A percentile compares a stretch with the other conserved stretches of the same genome.
Evolutionary conservation across 2,329 filamentous ascomycete species (phyloP).

Genomic region (Lasiodiplodia citricola): DNA sequence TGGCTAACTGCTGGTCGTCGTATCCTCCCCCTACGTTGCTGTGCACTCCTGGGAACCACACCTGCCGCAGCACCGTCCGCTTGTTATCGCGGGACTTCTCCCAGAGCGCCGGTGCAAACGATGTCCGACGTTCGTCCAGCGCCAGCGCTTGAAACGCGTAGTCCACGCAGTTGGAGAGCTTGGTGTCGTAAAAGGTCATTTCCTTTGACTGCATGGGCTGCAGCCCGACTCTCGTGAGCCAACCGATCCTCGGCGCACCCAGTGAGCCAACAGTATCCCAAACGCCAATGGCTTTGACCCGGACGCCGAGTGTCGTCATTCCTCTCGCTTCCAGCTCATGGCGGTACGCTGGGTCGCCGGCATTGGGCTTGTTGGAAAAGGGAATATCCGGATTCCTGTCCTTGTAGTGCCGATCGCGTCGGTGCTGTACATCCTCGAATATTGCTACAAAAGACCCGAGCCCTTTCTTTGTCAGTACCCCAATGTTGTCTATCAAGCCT

Average conservation of each 20-base stretch:
- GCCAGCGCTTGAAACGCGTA: slow-evolving; percentile 66
- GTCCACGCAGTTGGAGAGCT: slow-evolving; percentile 54
- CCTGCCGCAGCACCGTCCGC: slow-evolving; percentile 46
- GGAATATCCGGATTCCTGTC: slow-evolving; percentile 28
- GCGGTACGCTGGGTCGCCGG: slow-evolving; percentile 40
- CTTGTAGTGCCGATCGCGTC: slow-evolving; percentile 47
- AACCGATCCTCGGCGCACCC: slow-evolving; percentile 53
- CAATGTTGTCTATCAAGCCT: slow-evolving; percentile 33
- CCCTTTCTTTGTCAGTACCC: slow-evolving; percentile 31
- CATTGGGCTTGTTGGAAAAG: slow-evolving; percentile 26
- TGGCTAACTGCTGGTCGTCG: slow-evolving; percentile 54
- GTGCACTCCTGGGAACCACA: slow-evolving; percentile 57
- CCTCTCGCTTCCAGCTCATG: slow-evolving; percentile 40
- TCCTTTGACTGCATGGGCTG: slow-evolving; percentile 43
- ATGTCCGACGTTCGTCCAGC: slow-evolving; percentile 61
- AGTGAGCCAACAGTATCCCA: slow-evolving; percentile 58
- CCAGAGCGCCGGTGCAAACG: slow-evolving; percentile 64
- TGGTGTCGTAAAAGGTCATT: slow-evolving; percentile 55
- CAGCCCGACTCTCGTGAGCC: slow-evolving; percentile 42
- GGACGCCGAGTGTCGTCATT: slow-evolving; percentile 49
- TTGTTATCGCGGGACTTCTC: slow-evolving; percentile 47
- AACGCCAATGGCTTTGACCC: slow-evolving; percentile 57
- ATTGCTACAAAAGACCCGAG: slow-evolving; percentile 29
- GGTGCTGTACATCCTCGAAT: slow-evolving; percentile 31
- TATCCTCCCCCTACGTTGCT: slow-evolving; percentile 56